These are phyloP conservation scores for Leptographium procerum DNA, from an alignment of 2,329 filamentous ascomycete genomes.

Conservation along the genomic window DNA sequence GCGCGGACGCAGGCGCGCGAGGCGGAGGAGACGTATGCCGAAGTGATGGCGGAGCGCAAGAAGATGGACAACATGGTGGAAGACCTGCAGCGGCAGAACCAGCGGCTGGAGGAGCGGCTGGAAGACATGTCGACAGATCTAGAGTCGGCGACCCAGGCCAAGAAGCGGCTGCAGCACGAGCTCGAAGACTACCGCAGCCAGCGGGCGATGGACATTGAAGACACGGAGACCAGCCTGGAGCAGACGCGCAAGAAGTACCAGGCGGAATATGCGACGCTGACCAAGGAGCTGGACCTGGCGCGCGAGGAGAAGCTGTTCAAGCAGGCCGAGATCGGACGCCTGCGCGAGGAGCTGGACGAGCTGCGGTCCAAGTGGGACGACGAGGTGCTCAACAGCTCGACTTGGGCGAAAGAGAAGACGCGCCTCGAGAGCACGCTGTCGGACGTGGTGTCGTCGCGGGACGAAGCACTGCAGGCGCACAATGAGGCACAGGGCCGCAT, in stretches of 20 bases:
- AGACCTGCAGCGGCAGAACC: slow-evolving; percentile 79
- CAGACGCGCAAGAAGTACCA: slow-evolving; percentile 98
- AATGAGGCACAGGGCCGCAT: slow-evolving; percentile 93
- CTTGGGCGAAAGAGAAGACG: slow-evolving; percentile 96
- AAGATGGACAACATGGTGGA: slow-evolving; percentile 81
- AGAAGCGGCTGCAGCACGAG: slow-evolving; percentile 91
- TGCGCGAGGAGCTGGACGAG: slow-evolving; percentile 94
- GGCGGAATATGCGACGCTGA: slow-evolving; percentile 76
- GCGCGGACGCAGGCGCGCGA: slow-evolving; percentile 82
- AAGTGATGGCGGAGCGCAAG: slow-evolving; percentile 84
- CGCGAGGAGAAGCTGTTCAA: slow-evolving; percentile 78
- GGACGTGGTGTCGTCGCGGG: slow-evolving; percentile 79
- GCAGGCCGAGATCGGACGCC: slow-evolving; percentile 74
- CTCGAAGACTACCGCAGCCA: slow-evolving; percentile 95
- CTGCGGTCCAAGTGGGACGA: slow-evolving; percentile 96
- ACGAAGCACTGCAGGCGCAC: slow-evolving; percentile 86
- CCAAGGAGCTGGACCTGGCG: slow-evolving; percentile 85
- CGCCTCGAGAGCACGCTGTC: slow-evolving; percentile 81
- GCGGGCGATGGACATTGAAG: slow-evolving; percentile 89
- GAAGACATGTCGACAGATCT: slow-evolving; percentile 89
- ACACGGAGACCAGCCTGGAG: slow-evolving; percentile 92
- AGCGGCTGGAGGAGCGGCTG: slow-evolving; percentile 79
- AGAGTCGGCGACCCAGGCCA: slow-evolving; percentile 72
- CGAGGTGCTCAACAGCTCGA: slow-evolving; percentile 92
- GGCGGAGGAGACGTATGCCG: slow-evolving; percentile 80